A percentile compares a stretch with the other conserved stretches of the same genome.
These are phyloP conservation scores for Larix kaempferi DNA, from an alignment of 75 land plant genomes.

Conservation along the genomic window DNA sequence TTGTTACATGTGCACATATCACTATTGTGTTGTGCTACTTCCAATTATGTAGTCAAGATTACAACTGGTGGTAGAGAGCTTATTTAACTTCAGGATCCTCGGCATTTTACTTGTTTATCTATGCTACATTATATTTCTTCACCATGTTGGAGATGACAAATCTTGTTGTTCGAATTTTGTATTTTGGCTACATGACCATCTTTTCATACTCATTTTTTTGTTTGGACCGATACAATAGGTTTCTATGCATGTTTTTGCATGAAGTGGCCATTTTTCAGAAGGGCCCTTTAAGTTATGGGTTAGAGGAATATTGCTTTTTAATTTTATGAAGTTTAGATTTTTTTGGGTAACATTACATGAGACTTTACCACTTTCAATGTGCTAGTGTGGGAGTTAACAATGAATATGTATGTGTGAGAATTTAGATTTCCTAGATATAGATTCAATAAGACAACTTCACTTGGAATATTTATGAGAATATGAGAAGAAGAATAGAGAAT, in stretches of 20 bases:
- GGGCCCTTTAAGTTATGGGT: no score
- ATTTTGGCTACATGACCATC: slow-evolving; percentile 89
- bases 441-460: no score
- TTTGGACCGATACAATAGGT: slow-evolving; percentile 83
- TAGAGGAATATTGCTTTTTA: no score
- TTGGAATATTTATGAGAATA: no score
- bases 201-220: slow-evolving; percentile 72
- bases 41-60: slow-evolving; percentile 92
- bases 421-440: no score
- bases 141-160: slow-evolving; percentile 85
- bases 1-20: slow-evolving; percentile 88
- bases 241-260: slow-evolving; percentile 91
- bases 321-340: no score
- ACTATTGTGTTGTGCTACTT: slow-evolving; percentile 91
- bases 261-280: no score
- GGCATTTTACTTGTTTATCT: slow-evolving; percentile 76
- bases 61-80: slow-evolving; percentile 93
- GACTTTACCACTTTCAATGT: no score
- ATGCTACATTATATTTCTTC: slow-evolving; percentile 87
- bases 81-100: slow-evolving; percentile 87
- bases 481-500: no score
- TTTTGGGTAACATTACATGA: no score
- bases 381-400: no score
- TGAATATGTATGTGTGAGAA: no score
- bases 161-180: slow-evolving; percentile 64